A percentile compares a stretch with the other conserved stretches of the same genome.
Evolutionary conservation across 2,329 filamentous ascomycete genomes (phyloP).

Genomic region (Neonectria coccinea): DNA sequence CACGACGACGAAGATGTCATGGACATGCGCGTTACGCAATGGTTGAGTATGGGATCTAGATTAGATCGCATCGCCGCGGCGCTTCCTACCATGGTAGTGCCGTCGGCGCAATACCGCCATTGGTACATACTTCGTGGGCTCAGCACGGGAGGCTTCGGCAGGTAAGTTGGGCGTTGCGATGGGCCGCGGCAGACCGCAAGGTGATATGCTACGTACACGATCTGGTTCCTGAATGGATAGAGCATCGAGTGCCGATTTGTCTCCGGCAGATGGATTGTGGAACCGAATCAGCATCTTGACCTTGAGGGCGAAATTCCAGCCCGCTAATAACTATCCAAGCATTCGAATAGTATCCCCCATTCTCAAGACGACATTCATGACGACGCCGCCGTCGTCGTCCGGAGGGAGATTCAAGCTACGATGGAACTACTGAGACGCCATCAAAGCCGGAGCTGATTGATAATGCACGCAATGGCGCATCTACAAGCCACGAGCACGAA

Average conservation of each 20-base stretch:
- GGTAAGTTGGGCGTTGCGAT: background rate
- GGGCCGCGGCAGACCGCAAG: background rate
- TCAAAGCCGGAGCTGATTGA: background rate
- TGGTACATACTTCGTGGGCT: too few species aligned
- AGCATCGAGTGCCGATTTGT: slow-evolving; percentile 5
- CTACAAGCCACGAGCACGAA: slow-evolving; percentile 2
- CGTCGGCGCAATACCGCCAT: background rate
- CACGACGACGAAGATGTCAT: slow-evolving; percentile 6
- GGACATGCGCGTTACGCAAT: slow-evolving; percentile 5
- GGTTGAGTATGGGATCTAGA: slow-evolving; percentile 14
- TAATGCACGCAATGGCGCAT: background rate
- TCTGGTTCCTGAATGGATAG: slow-evolving; percentile 1
- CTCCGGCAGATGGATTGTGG: slow-evolving; percentile 9
- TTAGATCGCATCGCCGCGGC: slow-evolving; percentile 16
- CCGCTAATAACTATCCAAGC: background rate
- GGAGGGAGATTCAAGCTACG: background rate
- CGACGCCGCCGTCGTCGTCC: slow-evolving; percentile 8
- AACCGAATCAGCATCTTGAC: slow-evolving; percentile 7
- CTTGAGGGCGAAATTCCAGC: background rate
- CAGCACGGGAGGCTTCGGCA: background rate
- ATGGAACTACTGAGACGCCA: background rate
- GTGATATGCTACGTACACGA: slow-evolving; percentile 4
- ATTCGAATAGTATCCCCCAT: background rate
- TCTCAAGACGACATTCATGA: background rate
- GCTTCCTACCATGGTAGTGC: slow-evolving; percentile 3